Conservation (phyloP, 495 filamentous ascomycete species). For the Aspergillus diversus region DNA sequence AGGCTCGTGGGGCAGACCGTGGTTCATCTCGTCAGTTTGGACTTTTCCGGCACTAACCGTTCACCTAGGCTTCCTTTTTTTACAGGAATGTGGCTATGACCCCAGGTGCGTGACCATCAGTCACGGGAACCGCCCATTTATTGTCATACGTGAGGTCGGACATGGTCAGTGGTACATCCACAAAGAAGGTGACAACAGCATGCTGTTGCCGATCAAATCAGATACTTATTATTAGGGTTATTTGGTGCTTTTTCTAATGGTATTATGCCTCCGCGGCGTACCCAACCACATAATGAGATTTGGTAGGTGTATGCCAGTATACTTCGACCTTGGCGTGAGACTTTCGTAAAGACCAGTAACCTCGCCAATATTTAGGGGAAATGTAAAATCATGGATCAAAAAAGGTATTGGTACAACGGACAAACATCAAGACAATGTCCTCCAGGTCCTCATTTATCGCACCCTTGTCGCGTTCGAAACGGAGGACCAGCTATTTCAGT, state of each 20-base stretch:
- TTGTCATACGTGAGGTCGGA: slow-evolving; percentile 25
- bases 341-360: not conserved
- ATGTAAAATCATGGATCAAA: slow-evolving; percentile 12
- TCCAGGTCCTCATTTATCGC: slow-evolving; percentile 15
- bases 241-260: not conserved
- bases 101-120: slow-evolving; percentile 6
- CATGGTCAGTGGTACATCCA: slow-evolving; percentile 14
- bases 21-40: slow-evolving; percentile 8
- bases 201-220: slow-evolving; percentile 20
- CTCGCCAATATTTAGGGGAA: not conserved
- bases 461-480: slow-evolving; percentile 7
- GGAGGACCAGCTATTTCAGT: slow-evolving; percentile 11
- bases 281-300: slow-evolving; percentile 11
- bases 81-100: not conserved
- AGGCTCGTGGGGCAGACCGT: not conserved
- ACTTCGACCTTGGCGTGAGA: not conserved
- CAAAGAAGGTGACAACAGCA: slow-evolving; percentile 21
- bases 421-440: slow-evolving; percentile 13
- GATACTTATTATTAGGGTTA: not conserved
- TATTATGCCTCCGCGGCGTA: not conserved
- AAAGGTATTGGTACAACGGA: slow-evolving; percentile 21
- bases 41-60: slow-evolving; percentile 18
- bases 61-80: slow-evolving; percentile 1
- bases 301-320: not conserved
- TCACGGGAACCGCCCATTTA: slow-evolving; percentile 16